These are phyloP conservation scores for Aspergillus sclerotioniger DNA, from an alignment of 495 filamentous ascomycete species.

Conservation along the genomic window DNA sequence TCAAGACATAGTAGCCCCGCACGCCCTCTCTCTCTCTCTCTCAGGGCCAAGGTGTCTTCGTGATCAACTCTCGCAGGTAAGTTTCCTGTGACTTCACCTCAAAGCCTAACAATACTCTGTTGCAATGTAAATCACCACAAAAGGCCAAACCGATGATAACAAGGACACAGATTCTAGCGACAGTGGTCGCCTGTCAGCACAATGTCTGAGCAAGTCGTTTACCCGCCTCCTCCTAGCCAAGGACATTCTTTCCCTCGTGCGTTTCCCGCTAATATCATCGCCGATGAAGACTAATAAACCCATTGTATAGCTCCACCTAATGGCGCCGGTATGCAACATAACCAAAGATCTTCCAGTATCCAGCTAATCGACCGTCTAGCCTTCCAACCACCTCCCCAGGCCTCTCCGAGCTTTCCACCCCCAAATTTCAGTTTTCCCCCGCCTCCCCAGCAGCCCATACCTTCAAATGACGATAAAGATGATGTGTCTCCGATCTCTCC, in stretches of 20 bases:
- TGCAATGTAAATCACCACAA: background rate
- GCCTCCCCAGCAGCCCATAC: constrained; percentile 3
- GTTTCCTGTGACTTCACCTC: background rate
- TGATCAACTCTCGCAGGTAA: too few relatives aligned
- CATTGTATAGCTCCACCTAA: constrained; percentile 5
- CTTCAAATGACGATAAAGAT: background rate
- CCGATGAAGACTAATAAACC: background rate
- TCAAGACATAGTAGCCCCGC: too few relatives aligned
- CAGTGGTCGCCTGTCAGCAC: background rate
- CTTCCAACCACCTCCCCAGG: constrained; percentile 14
- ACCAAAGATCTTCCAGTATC: too few relatives aligned
- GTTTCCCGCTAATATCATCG: background rate
- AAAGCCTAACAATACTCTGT: background rate
- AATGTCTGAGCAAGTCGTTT: constrained; percentile 15
- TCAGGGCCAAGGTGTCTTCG: too few relatives aligned
- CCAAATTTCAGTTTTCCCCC: constrained; percentile 12
- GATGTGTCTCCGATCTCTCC: background rate
- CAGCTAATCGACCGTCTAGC: constrained; percentile 4
- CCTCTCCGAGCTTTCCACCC: constrained; percentile 8
- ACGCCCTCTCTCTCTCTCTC: too few relatives aligned
- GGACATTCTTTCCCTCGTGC: constrained; percentile 12
- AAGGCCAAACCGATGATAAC: too few relatives aligned
- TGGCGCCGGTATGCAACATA: constrained; percentile 2
- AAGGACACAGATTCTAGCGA: too few relatives aligned
- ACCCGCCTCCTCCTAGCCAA: constrained; percentile 15